Conservation (phyloP, 73 alveolate species). For the Paramecium tetraurelia region DNA sequence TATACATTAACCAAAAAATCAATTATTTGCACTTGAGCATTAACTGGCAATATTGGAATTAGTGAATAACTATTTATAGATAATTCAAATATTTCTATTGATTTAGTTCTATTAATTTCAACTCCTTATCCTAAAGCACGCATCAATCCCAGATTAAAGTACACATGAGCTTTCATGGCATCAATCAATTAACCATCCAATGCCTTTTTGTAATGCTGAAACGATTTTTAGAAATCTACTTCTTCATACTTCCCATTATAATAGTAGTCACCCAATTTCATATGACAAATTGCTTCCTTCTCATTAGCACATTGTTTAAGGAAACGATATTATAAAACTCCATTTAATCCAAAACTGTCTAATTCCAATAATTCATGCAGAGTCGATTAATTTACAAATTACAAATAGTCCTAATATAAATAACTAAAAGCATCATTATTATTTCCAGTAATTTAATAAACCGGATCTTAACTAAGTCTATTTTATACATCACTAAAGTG, state of each 20-base stretch:
- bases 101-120: not conserved
- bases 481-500: not conserved
- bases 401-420: not conserved
- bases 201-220: not conserved
- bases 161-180: constrained; percentile 3
- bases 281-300: not conserved
- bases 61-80: not conserved
- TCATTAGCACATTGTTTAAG: not conserved
- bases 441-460: not conserved
- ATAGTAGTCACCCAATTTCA: constrained; percentile 19
- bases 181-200: not conserved
- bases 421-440: not conserved
- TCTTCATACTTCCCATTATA: not conserved
- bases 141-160: not conserved
- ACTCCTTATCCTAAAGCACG: not conserved
- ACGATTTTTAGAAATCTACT: not conserved
- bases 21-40: not conserved
- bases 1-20: not conserved
- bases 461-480: not conserved
- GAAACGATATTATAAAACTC: not conserved
- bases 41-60: not conserved
- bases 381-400: not conserved
- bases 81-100: not conserved
- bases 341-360: not conserved
- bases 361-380: not conserved